Conservation (phyloP, 2,329 filamentous ascomycete species). For the Talaromyces albobiverticillius region DNA sequence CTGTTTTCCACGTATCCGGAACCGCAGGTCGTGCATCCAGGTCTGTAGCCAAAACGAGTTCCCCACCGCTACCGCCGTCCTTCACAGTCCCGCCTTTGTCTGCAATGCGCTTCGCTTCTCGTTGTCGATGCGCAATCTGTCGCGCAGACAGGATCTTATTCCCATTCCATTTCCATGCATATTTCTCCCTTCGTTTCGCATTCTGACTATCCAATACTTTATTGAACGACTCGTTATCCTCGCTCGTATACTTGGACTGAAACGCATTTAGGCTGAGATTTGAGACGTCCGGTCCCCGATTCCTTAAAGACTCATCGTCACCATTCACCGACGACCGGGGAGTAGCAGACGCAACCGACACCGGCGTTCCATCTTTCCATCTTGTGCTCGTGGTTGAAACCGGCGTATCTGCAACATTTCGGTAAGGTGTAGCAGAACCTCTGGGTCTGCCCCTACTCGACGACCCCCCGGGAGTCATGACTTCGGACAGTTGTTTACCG, state of each 20-base stretch:
- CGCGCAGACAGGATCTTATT: constrained; percentile 73
- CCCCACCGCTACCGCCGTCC: constrained; percentile 49
- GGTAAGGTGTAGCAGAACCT: constrained; percentile 32
- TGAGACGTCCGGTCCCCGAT: constrained; percentile 57
- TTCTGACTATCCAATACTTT: constrained; percentile 89
- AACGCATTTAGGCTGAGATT: constrained; percentile 81
- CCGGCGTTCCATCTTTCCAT: constrained; percentile 6
- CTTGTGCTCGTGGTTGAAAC: constrained; percentile 45
- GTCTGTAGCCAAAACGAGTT: constrained; percentile 59
- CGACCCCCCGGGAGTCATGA: constrained; percentile 74
- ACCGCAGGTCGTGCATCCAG: constrained; percentile 71
- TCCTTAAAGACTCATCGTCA: background rate
- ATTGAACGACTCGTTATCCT: constrained; percentile 98
- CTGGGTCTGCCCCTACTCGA: constrained; percentile 28
- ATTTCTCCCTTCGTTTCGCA: constrained; percentile 75
- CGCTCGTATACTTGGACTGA: constrained; percentile 90
- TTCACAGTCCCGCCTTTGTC: constrained; percentile 59
- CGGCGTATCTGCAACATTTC: constrained; percentile 67
- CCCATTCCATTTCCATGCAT: constrained; percentile 82
- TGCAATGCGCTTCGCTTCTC: constrained; percentile 69
- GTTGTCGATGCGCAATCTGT: constrained; percentile 54
- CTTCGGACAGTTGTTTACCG: constrained; percentile 66
- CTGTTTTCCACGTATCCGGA: constrained; percentile 71
- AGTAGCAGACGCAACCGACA: constrained; percentile 23
- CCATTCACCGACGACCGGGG: background rate